These are phyloP conservation scores for Kingdonia uniflora DNA, from an alignment of 164 flowering plant genomes.

Conservation along the genomic window DNA sequence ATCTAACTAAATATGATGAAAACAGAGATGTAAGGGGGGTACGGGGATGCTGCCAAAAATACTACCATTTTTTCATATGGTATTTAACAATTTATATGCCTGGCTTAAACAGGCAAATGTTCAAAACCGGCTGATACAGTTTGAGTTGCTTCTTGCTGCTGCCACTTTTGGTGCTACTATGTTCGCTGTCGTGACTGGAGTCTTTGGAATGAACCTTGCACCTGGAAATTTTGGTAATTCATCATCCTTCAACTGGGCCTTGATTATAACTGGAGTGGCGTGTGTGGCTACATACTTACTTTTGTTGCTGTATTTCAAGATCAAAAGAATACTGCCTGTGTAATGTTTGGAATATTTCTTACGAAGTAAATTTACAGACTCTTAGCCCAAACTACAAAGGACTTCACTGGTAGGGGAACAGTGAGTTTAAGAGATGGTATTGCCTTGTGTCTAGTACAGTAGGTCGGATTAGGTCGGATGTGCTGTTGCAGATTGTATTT, in stretches of 20 bases:
- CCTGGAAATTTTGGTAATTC: conserved; percentile 43
- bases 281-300: conserved; percentile 40
- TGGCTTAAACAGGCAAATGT: conserved; percentile 62
- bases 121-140: conserved; percentile 88
- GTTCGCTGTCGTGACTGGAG: conserved; percentile 75
- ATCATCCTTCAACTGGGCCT: conserved; percentile 57
- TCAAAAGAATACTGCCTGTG: conserved; percentile 61
- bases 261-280: conserved; percentile 36
- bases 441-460: no score
- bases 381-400: no score
- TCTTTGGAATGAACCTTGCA: conserved; percentile 89
- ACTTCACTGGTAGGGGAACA: no score
- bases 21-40: no score
- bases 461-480: no score
- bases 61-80: background rate
- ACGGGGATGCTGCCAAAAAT: no score
- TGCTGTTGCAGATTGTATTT: no score
- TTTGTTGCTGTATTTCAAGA: conserved; percentile 57
- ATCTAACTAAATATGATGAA: no score
- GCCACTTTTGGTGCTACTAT: conserved; percentile 81
- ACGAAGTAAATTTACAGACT: no score
- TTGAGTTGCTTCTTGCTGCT: conserved; percentile 81
- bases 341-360: no score
- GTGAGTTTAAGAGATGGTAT: no score
- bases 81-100: background rate